Percentiles rank a stretch among this genome's conserved stretches.
These are phyloP conservation scores for Aureoboletus auriporus DNA, from an alignment of 768 basidiomycete species.

Conservation along the genomic window DNA sequence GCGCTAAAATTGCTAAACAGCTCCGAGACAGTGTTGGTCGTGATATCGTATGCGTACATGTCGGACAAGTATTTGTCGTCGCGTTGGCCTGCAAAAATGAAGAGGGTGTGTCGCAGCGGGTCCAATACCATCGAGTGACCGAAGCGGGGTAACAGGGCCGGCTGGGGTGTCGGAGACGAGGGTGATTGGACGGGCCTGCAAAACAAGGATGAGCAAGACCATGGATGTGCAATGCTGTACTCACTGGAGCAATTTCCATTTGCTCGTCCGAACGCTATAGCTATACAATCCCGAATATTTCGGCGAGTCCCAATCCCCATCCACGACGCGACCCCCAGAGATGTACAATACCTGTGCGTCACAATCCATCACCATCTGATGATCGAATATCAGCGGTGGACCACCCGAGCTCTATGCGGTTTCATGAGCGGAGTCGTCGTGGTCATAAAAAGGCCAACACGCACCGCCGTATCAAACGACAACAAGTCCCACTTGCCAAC, in stretches of 20 bases:
- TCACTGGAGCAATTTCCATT: slow-evolving; percentile 69
- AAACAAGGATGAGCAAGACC: neutral
- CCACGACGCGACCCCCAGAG: slow-evolving; percentile 70
- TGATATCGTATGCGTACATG: slow-evolving; percentile 71
- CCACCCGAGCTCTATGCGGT: slow-evolving; percentile 52
- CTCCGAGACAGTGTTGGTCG: slow-evolving; percentile 53
- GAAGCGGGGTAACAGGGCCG: slow-evolving; percentile 54
- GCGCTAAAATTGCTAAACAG: slow-evolving; percentile 59
- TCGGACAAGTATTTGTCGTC: slow-evolving; percentile 66
- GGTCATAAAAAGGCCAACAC: slow-evolving; percentile 12
- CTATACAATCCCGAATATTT: slow-evolving; percentile 74
- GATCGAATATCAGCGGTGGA: slow-evolving; percentile 73
- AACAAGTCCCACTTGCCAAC: slow-evolving; percentile 71
- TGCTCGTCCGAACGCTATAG: slow-evolving; percentile 60
- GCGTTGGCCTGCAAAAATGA: slow-evolving; percentile 72
- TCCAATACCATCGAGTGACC: slow-evolving; percentile 86
- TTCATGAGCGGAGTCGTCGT: neutral
- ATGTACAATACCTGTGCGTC: slow-evolving; percentile 70
- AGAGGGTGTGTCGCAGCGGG: slow-evolving; percentile 50
- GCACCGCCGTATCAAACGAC: slow-evolving; percentile 62
- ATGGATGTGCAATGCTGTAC: slow-evolving; percentile 19
- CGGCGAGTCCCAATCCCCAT: slow-evolving; percentile 53
- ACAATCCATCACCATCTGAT: slow-evolving; percentile 76
- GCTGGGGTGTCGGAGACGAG: slow-evolving; percentile 26
- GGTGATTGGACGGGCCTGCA: slow-evolving; percentile 20